These are phyloP conservation scores for Oryza meridionalis DNA, from an alignment of 176 grass and related monocot genomes.

Conservation along the genomic window DNA sequence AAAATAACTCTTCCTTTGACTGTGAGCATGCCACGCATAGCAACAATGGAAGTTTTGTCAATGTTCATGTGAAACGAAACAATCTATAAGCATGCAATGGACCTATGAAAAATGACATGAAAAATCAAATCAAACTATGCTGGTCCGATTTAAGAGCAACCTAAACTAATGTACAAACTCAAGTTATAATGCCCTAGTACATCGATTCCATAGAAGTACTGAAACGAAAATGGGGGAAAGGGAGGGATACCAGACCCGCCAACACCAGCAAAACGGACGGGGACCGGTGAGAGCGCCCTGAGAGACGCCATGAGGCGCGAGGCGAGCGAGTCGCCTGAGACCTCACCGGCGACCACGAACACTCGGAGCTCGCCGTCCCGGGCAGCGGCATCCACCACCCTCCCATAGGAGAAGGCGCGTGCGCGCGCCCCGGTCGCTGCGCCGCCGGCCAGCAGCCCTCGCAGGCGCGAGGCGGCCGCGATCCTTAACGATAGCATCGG, in stretches of 20 bases:
- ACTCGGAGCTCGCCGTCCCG: conserved; percentile 85
- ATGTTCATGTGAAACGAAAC: not conserved
- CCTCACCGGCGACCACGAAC: conserved; percentile 94
- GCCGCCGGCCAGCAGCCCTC: not conserved
- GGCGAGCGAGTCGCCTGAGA: conserved; percentile 88
- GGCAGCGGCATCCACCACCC: conserved; percentile 61
- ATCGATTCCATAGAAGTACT: not conserved
- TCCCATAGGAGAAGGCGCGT: conserved; percentile 35
- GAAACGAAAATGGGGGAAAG: conserved; percentile 5
- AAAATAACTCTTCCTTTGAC: not conserved
- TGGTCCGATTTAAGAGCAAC: not conserved
- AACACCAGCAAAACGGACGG: conserved; percentile 76
- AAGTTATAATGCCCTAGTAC: not conserved
- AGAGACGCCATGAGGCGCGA: conserved; percentile 84
- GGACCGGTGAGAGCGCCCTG: conserved; percentile 69
- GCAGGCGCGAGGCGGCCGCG: conserved; percentile 18
- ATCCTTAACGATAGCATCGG: conserved; percentile 44
- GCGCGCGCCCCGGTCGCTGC: not conserved
- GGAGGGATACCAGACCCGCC: conserved; percentile 60
- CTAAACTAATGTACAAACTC: not conserved
- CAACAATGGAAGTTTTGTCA: not conserved
- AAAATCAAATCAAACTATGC: not conserved
- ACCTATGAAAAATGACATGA: conserved; percentile 2
- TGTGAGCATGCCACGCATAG: conserved; percentile 1
- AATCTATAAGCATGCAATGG: not conserved